A percentile compares a stretch with the other conserved stretches of the same genome.
Conservation (phyloP, 148 eudicot genomes). For the Rhododendron molle region DNA sequence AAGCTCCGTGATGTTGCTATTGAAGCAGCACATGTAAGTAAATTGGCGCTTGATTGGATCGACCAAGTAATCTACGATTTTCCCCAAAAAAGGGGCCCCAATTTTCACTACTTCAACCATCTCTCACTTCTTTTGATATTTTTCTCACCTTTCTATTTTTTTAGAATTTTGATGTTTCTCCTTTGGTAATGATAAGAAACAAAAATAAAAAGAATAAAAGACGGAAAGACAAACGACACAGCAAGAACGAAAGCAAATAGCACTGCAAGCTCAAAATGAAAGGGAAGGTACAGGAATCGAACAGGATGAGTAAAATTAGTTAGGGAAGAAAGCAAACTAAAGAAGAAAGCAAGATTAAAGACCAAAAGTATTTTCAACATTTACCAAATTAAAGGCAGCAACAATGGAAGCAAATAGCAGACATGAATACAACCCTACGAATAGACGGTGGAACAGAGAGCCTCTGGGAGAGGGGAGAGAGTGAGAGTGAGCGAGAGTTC, state of each 20-base stretch:
- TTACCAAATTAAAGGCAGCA: neutral
- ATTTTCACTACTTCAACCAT: neutral
- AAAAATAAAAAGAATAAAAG: neutral
- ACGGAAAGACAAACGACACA: neutral
- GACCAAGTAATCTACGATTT: neutral
- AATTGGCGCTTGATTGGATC: constrained; percentile 10
- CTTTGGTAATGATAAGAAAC: neutral
- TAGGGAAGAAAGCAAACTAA: no score
- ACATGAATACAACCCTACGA: no score
- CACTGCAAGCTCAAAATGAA: neutral
- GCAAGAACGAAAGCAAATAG: neutral
- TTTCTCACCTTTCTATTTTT: neutral
- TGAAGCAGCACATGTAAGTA: constrained; percentile 18
- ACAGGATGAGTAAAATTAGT: neutral
- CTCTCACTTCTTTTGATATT: neutral
- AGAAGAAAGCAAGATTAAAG: neutral
- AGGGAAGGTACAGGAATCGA: neutral
- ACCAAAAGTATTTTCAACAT: no score
- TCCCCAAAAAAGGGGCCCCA: neutral
- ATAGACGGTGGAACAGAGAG: no score
- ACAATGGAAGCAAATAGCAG: no score
- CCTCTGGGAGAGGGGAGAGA: no score
- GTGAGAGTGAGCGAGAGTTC: no score
- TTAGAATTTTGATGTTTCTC: neutral
- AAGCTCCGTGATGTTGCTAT: constrained; percentile 12